These are phyloP conservation scores for Xylaria polymorpha DNA, from an alignment of 2,329 filamentous ascomycete species.

Conservation along the genomic window DNA sequence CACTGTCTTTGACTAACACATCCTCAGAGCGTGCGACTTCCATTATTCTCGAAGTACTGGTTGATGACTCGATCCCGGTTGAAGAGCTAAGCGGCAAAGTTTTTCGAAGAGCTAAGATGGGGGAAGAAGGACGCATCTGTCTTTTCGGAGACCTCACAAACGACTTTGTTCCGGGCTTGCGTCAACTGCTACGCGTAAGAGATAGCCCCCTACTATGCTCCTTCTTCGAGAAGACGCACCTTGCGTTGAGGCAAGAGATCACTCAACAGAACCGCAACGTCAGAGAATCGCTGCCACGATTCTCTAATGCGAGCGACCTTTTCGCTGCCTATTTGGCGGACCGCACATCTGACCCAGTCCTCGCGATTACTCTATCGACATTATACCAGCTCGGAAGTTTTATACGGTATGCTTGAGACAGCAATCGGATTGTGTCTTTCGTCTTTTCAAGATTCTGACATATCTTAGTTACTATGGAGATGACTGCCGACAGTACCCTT, in stretches of 20 bases:
- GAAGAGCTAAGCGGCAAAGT: not conserved
- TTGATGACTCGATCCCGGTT: not conserved
- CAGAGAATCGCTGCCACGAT: not conserved
- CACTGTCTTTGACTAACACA: not conserved
- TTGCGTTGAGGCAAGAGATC: slow-evolving; percentile 15
- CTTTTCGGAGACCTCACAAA: slow-evolving; percentile 24
- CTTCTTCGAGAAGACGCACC: slow-evolving; percentile 21
- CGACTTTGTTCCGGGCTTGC: slow-evolving; percentile 18
- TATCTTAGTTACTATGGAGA: not conserved
- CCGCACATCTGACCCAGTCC: not conserved
- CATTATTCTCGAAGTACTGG: not conserved
- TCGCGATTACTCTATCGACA: not conserved
- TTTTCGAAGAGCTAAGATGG: not conserved
- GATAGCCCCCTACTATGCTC: slow-evolving; percentile 14
- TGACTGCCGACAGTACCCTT: not conserved
- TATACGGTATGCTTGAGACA: not conserved
- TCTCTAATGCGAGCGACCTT: not conserved
- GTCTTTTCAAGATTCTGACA: not conserved
- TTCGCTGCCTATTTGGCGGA: not conserved
- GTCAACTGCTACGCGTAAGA: slow-evolving; percentile 18
- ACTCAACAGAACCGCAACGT: not conserved
- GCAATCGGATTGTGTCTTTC: not conserved
- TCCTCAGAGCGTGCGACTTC: not conserved
- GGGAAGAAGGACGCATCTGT: slow-evolving; percentile 7
- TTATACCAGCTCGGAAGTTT: not conserved